These are phyloP conservation scores for Talaromyces pinophilus DNA, from an alignment of 2,329 filamentous ascomycete genomes.

Conservation along the genomic window DNA sequence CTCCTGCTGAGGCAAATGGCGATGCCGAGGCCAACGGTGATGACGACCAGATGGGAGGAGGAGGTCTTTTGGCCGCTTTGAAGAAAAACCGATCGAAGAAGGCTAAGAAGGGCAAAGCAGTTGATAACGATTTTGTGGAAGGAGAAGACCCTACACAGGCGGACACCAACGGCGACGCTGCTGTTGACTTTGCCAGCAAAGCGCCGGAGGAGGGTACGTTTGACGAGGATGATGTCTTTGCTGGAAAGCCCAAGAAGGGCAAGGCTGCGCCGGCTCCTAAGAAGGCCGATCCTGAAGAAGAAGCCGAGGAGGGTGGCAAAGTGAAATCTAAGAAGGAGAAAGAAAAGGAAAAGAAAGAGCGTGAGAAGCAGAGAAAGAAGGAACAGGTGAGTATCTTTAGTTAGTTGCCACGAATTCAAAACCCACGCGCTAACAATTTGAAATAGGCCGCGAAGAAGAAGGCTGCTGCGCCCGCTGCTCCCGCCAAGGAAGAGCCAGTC, in stretches of 20 bases:
- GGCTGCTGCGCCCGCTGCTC: slow-evolving; percentile 47
- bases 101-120: slow-evolving; percentile 81
- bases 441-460: slow-evolving; percentile 81
- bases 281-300: slow-evolving; percentile 43
- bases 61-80: slow-evolving; percentile 76
- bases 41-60: slow-evolving; percentile 57
- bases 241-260: slow-evolving; percentile 66
- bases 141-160: slow-evolving; percentile 60
- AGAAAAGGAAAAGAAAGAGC: slow-evolving; percentile 96
- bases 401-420: background rate
- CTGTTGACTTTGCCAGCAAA: slow-evolving; percentile 60
- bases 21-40: slow-evolving; percentile 55
- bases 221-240: slow-evolving; percentile 84
- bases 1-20: slow-evolving; percentile 49
- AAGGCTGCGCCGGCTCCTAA: slow-evolving; percentile 53
- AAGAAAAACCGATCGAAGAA: slow-evolving; percentile 82
- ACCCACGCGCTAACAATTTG: background rate
- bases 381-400: slow-evolving; percentile 71
- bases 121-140: slow-evolving; percentile 68
- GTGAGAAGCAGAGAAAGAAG: slow-evolving; percentile 98
- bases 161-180: slow-evolving; percentile 37
- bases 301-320: slow-evolving; percentile 60
- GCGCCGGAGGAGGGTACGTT: slow-evolving; percentile 77
- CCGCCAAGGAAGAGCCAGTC: slow-evolving; percentile 58
- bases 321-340: slow-evolving; percentile 98